These are phyloP conservation scores for Termitomyces sp. DNA, from an alignment of 768 basidiomycete genomes.

Conservation along the genomic window DNA sequence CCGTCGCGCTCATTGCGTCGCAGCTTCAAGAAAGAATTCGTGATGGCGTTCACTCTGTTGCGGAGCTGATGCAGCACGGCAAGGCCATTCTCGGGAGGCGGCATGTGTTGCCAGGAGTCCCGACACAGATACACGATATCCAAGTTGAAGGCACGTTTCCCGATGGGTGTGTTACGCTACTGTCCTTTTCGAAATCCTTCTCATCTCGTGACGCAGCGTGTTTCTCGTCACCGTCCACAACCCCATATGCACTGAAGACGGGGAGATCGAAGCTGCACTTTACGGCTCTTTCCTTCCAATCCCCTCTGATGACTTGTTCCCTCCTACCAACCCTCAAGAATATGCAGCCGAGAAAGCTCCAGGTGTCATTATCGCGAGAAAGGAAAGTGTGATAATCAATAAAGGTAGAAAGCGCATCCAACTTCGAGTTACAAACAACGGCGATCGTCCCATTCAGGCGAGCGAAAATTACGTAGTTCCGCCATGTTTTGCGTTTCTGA, in stretches of 20 bases:
- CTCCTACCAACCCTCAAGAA: constrained; percentile 38
- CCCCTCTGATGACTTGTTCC: constrained; percentile 63
- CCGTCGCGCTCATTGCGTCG: constrained; percentile 84
- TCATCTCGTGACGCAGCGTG: constrained; percentile 37
- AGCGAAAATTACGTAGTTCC: constrained; percentile 2
- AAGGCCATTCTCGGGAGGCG: constrained; percentile 82
- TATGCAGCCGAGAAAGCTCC: constrained; percentile 54
- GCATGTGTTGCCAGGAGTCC: constrained; percentile 84
- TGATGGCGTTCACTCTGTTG: constrained; percentile 82
- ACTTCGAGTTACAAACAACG: constrained; percentile 81
- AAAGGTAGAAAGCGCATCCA: constrained; percentile 60
- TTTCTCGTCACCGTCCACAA: constrained; percentile 98
- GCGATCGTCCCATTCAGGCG: constrained; percentile 92
- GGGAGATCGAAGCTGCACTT: constrained; percentile 78
- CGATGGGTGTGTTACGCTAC: constrained; percentile 55
- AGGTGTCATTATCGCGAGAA: constrained; percentile 68
- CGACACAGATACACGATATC: constrained; percentile 72
- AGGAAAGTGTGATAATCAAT: constrained; percentile 71
- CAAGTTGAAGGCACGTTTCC: constrained; percentile 92
- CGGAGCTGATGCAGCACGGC: constrained; percentile 91
- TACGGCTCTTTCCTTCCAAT: constrained; percentile 91
- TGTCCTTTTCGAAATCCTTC: neutral
- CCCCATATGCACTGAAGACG: constrained; percentile 81
- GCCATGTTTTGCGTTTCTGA: neutral
- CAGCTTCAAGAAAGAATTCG: constrained; percentile 92